Percentiles rank a stretch among this genome's conserved stretches.
Conservation (phyloP, 331 rosid species). For the Prunus yedoensis region DNA sequence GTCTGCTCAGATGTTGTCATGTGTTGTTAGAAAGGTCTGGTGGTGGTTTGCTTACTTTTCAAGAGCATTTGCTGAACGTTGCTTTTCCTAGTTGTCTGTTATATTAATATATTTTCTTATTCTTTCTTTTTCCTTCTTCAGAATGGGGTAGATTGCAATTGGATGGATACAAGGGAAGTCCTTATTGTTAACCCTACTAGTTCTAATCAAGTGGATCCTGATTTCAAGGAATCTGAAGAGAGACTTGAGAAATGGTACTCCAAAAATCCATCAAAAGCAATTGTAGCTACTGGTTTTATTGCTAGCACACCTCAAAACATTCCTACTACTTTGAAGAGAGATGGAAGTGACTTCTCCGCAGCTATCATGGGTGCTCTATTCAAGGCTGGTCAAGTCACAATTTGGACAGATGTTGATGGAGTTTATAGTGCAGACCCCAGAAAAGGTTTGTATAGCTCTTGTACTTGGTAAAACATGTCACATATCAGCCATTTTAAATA, state of each 20-base stretch:
- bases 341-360: constrained; percentile 98
- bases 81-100: constrained; percentile 17
- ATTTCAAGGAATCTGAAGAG: constrained; percentile 57
- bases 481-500: not conserved
- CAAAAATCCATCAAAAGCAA: constrained; percentile 59
- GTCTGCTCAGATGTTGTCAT: constrained; percentile 90
- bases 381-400: constrained; percentile 78
- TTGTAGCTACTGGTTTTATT: constrained; percentile 95
- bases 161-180: constrained; percentile 99
- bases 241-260: constrained; percentile 82
- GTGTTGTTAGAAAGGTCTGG: constrained; percentile 70
- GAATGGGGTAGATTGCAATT: constrained; percentile 77
- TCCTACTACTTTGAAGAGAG: constrained; percentile 97
- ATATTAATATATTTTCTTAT: constrained; percentile 17
- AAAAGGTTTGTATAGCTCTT: constrained; percentile 61
- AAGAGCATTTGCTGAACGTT: constrained; percentile 2
- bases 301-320: constrained; percentile 87
- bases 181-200: constrained; percentile 82
- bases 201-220: constrained; percentile 95
- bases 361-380: constrained; percentile 93
- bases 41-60: constrained; percentile 19
- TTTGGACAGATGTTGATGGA: constrained; percentile 99
- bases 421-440: constrained; percentile 97
- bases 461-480: not conserved
- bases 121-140: constrained; percentile 31